Base-by-base conservation (phyloP, 106 monocot genomes). In the Hemerocallis citrina region DNA sequence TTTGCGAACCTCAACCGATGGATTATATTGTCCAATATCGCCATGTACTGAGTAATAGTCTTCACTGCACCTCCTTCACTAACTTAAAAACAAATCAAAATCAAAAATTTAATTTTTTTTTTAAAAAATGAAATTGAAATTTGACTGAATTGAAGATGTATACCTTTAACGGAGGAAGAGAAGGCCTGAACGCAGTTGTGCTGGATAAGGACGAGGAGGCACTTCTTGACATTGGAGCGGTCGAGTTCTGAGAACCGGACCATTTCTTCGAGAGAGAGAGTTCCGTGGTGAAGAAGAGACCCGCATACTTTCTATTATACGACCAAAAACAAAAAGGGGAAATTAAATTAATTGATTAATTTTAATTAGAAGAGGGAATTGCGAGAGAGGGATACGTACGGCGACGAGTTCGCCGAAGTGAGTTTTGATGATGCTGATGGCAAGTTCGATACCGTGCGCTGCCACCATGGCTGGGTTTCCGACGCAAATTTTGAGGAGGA, bases 171-270 rank as follows among this genome's bases (percentile, higher is more conserved):
- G 12, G 12, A 4, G 3, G 17, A 37, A 29, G 75, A 85, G 71
- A 82, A 99, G 55, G 88, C 82, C 77, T 99, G 92, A 28, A 88
- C 82, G 78, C 92, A 99, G 69, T 92, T 92, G 54, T 99, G 92
- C 64, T 99, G 98, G 66, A 92, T 76, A 36, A 99, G 92, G 25
- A 88, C 80, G 22, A 92, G 84, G 23, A 92, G 82, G 68, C 75
- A 82, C 14, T 88, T 88, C 82, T 85, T 92, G 11, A 83, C 82
- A 59, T 82, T 69, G 6, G 56, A 20, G 8, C 22, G 14, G 2
- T 66, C 30, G 19, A 99, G 68, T 55, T 75, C 63, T 4, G 72
- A 73, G 72, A 65, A 75, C n/a, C 75, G 77, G 37, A 66, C 51
- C 19, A 85, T 45, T 36, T 99, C 92, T n/a, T 66, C 75, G n/a